Evolutionary conservation across 768 basidiomycete genomes (phyloP).

Genomic region (Agaricus blazei): DNA sequence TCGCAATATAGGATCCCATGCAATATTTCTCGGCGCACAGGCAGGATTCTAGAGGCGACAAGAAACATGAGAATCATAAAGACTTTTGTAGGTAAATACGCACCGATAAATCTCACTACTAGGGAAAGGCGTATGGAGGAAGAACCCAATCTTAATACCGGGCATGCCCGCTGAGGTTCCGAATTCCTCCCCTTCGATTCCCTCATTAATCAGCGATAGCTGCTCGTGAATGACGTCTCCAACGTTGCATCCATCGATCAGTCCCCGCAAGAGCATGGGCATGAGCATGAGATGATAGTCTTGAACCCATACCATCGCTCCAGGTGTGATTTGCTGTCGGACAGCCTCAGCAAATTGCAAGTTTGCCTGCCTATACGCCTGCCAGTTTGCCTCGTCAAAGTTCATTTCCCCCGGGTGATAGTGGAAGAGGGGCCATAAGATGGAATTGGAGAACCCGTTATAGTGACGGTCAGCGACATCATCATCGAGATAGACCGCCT

Average conservation of each 20-base stretch:
- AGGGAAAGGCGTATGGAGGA: slow-evolving; percentile 97
- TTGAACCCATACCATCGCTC: slow-evolving; percentile 98
- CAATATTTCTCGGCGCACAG: slow-evolving; percentile 96
- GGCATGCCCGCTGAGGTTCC: slow-evolving; percentile 33
- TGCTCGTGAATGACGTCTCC: slow-evolving; percentile 58
- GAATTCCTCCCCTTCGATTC: slow-evolving; percentile 49
- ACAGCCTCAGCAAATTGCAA: slow-evolving; percentile 91
- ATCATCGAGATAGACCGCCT: slow-evolving; percentile 96
- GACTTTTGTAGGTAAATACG: slow-evolving; percentile 18
- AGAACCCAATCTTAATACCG: slow-evolving; percentile 94
- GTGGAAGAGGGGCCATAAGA: slow-evolving; percentile 99
- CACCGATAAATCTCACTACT: slow-evolving; percentile 96
- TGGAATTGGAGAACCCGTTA: slow-evolving; percentile 98
- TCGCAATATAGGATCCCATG: slow-evolving; percentile 95
- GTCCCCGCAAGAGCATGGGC: slow-evolving; percentile 87
- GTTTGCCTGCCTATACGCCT: slow-evolving; percentile 96
- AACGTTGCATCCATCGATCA: slow-evolving; percentile 68
- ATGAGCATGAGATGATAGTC: slow-evolving; percentile 98
- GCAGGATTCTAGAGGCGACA: slow-evolving; percentile 66
- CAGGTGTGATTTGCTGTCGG: slow-evolving; percentile 68
- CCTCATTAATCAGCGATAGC: slow-evolving; percentile 67
- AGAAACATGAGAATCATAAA: slow-evolving; percentile 6
- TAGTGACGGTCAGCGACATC: slow-evolving; percentile 98
- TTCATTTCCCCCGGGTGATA: slow-evolving; percentile 99
- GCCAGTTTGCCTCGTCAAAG: slow-evolving; percentile 98